Evolutionary conservation across 176 grass and related monocot genomes (phyloP).

Genomic region (Ensete glaucum): DNA sequence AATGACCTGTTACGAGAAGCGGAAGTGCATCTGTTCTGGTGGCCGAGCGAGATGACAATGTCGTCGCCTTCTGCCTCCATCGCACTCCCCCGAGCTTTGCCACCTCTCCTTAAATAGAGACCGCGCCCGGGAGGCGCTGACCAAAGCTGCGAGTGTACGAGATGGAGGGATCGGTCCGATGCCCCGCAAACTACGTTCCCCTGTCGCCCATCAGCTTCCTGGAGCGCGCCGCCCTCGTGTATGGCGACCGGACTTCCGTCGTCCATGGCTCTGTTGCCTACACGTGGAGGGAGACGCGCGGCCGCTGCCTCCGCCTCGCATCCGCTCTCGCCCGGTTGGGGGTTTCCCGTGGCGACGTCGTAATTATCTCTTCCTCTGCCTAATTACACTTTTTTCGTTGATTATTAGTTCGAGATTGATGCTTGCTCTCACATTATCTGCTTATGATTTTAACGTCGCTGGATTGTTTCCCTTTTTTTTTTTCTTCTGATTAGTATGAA

Average conservation of each 20-base stretch:
- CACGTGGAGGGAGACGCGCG: constrained; percentile 52
- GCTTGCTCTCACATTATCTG: no score
- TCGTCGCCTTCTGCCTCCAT: no score
- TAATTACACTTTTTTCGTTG: background rate
- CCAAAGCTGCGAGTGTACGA: background rate
- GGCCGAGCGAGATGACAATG: no score
- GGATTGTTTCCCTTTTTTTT: no score
- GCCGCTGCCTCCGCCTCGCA: constrained; percentile 60
- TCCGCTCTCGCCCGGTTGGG: constrained; percentile 44
- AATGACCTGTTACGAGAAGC: no score
- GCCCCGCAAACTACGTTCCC: constrained; percentile 63
- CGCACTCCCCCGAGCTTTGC: no score
- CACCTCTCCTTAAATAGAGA: no score
- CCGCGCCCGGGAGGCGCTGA: no score
- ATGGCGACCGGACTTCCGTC: constrained; percentile 39
- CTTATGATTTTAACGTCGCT: no score
- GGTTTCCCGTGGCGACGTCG: constrained; percentile 47
- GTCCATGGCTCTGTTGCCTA: constrained; percentile 13
- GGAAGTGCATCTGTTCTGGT: no score
- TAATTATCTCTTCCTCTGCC: constrained; percentile 4
- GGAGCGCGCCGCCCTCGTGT: constrained; percentile 60
- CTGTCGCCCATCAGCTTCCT: constrained; percentile 84
- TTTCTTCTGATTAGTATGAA: no score
- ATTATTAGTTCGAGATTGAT: background rate
- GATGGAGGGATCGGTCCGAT: constrained; percentile 61